phyloP scores from a whole-genome alignment of 2,329 filamentous ascomycete species.

The Colletotrichum sp. region DNA sequence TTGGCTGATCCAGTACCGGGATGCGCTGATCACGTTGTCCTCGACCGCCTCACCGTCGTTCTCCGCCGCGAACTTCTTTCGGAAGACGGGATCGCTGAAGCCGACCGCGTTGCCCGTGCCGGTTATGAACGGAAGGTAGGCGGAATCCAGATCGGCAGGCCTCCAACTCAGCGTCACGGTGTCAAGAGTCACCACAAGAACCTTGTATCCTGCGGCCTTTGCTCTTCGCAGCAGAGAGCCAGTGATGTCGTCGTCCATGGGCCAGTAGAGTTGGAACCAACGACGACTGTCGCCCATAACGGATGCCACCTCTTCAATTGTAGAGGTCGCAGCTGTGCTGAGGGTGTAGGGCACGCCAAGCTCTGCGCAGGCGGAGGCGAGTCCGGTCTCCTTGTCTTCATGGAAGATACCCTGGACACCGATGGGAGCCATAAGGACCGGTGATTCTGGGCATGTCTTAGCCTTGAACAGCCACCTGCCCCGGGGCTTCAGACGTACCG shows the following conservation, averaged over 20 bases:
- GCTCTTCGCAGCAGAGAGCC: constrained; percentile 67
- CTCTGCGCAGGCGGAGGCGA: constrained; percentile 65
- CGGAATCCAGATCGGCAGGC: constrained; percentile 69
- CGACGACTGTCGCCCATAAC: constrained; percentile 62
- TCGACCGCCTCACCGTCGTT: constrained; percentile 51
- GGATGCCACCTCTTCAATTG: constrained; percentile 69
- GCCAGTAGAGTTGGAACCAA: constrained; percentile 83
- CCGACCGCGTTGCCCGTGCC: constrained; percentile 66
- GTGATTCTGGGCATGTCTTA: constrained; percentile 37
- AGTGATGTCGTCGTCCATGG: constrained; percentile 68
- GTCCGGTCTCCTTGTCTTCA: constrained; percentile 66
- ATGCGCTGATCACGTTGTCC: constrained; percentile 54
- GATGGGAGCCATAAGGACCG: constrained; percentile 69
- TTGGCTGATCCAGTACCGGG: constrained; percentile 55
- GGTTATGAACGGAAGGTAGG: constrained; percentile 64
- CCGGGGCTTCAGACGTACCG: constrained; percentile 28
- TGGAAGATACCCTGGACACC: constrained; percentile 75
- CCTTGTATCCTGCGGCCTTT: constrained; percentile 64
- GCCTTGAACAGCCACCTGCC: neutral
- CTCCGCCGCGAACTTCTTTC: constrained; percentile 56
- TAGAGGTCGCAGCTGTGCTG: constrained; percentile 66
- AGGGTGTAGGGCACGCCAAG: constrained; percentile 70
- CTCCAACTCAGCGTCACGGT: constrained; percentile 74
- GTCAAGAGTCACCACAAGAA: constrained; percentile 75
- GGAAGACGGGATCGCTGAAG: constrained; percentile 72